Base-by-base conservation (phyloP, 2,329 filamentous ascomycete species). In the Myriosclerotinia curreyana region DNA sequence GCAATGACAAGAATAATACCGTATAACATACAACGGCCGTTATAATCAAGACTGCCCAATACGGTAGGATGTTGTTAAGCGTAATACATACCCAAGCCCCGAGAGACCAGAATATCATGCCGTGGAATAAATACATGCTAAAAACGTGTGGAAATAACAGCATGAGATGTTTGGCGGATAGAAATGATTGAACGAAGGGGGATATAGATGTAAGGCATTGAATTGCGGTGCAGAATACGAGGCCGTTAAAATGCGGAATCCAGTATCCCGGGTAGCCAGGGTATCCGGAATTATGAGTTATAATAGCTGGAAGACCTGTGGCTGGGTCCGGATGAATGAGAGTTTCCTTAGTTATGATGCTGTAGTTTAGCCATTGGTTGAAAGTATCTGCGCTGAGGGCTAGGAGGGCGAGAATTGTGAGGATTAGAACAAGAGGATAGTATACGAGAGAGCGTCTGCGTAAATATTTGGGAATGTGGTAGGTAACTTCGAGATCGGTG, bases 51-150 rank as follows among this genome's bases (percentile, higher is more conserved):
- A 52, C 50, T n/a, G 56, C 53, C 70, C 71, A 73, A 60, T 74
- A 74, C 1, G 70, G 72, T 17, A 70, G 66, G 12, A 65, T 50
- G 2, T 52, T 56, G 22, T 59, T 66, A 9, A 74, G 48, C 11
- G 64, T 62, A 15, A 74, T 63, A 50, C 66, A 68, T 9, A 69
- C 55, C 62, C 66, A 68, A 20, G 73, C 64, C 20, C 73, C 73
- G 8, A 74, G 48, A 14, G 68, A 67, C 73, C 73, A 75, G 65
- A 74, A 75, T 22, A 75, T 68, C 48, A 75, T 69, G 46, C 79
- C 79, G 67, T 81, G 79, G 56, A 80, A 73, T 9, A 81, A 75
- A 67, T 81, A 81, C 62, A 81, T 79, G 46, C 78, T 81, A 70
- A 80, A 80, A 67, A 80, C 78, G 69, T 81, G 79, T 6, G 79